Base-by-base conservation (phyloP, 23 red algal genomes). In the Cyanidium caldarium region DNA sequence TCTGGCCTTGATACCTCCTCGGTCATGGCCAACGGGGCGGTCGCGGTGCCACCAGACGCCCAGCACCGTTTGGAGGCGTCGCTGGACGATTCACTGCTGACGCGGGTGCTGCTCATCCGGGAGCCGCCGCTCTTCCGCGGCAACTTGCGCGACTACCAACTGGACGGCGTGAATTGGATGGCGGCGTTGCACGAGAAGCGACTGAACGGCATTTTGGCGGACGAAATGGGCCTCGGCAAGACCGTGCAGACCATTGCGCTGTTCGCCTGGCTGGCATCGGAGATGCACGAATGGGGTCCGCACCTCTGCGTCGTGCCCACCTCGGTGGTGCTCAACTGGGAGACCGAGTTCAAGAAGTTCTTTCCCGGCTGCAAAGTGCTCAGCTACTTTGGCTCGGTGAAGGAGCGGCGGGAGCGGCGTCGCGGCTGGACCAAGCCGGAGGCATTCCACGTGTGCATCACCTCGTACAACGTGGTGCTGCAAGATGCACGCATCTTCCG, bases 221-320 rank as follows among this genome's bases (percentile, higher is more conserved):
- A 96, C 57, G 91, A 96, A 26, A 96, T 96, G 91, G 91, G 91
- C 17, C 79, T 96, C 15, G 91, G 91, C 26, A 96, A 96, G 38
- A 96, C 91, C 25, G 84, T 96, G 38, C 77, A 83, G 57, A 85
- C 91, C 15, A 96, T 96, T 65, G 77, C 91, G 1, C 69, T 96
- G 7, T 80, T 87, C 13, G 66, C 66, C n/a, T 85, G 81, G 80
- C 75, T 96, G 5, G 91, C 85, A 28, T 42, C 78, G 0, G 82
- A 85, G 35, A 81, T 81, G 23, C 77, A 75, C 10, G 33, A 79
- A 1, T 88, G 82, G 80, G 91, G 91, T 26, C 91, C 91, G 33
- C 85, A 88, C 40, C 75, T 96, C 7, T 68, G 87, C 19, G 85
- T 96, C 5, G 91, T 96, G 37, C 91, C 91, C 26, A 85, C 85